Percentiles rank a stretch among this genome's conserved stretches.
Conservation (phyloP, 306 rosid genomes). For the Fagus crenata region DNA sequence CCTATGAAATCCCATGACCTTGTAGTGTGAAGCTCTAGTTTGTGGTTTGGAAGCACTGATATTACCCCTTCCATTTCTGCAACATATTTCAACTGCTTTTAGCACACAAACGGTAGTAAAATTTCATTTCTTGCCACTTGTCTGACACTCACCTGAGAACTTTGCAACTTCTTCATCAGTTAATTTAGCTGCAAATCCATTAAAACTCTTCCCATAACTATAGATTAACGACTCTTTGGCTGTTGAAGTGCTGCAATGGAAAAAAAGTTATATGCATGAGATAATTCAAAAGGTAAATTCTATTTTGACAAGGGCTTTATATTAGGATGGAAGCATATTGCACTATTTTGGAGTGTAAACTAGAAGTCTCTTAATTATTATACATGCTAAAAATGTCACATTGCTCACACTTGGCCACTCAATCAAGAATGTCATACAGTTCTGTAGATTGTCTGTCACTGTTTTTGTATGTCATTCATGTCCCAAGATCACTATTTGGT, state of each 20-base stretch:
- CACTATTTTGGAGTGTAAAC: too few species aligned
- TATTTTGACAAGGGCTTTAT: too few species aligned
- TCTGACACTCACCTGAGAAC: conserved; percentile 22
- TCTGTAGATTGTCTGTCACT: too few species aligned
- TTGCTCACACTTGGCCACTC: too few species aligned
- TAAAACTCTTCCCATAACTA: conserved; percentile 40
- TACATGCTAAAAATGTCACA: too few species aligned
- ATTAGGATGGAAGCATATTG: too few species aligned
- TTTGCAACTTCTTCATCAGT: conserved; percentile 35
- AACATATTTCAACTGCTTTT: neutral
- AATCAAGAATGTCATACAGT: too few species aligned
- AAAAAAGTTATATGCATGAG: neutral
- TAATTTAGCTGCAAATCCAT: conserved; percentile 39
- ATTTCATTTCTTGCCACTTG: neutral
- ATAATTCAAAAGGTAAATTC: neutral
- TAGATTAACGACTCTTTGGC: conserved; percentile 36
- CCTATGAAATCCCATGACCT: conserved; percentile 47
- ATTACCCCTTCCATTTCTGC: conserved; percentile 39
- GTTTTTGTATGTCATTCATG: too few species aligned
- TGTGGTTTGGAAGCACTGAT: conserved; percentile 40
- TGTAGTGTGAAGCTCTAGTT: conserved; percentile 39
- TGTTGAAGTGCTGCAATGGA: conserved; percentile 20
- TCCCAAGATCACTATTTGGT: too few species aligned
- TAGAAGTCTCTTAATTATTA: too few species aligned
- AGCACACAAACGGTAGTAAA: neutral